A percentile compares a stretch with the other conserved stretches of the same genome.
Evolutionary conservation across 768 basidiomycete genomes (phyloP).

Genomic region (Vararia minispora): DNA sequence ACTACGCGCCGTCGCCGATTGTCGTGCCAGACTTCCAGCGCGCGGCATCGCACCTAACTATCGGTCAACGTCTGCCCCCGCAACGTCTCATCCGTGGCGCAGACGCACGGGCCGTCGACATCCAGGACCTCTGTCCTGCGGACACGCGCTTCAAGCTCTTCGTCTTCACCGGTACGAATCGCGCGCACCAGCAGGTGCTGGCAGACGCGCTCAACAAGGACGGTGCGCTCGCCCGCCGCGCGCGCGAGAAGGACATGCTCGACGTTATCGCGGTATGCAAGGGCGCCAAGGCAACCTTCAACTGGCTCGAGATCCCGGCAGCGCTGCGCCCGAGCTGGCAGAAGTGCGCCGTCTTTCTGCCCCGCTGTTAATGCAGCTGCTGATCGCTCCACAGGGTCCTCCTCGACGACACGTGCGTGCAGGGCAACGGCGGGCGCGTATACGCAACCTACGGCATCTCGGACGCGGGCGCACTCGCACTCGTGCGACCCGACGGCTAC

Average conservation of each 20-base stretch:
- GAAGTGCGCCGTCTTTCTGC: conserved; percentile 21
- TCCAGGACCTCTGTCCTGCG: conserved; percentile 38
- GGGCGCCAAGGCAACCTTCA: conserved; percentile 23
- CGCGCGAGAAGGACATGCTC: conserved; percentile 21
- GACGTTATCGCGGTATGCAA: conserved; percentile 19
- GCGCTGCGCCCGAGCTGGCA: conserved; percentile 30
- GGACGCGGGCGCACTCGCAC: conserved; percentile 34
- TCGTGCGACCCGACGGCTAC: conserved; percentile 58
- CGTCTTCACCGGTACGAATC: conserved; percentile 24
- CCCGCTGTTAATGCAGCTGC: background rate
- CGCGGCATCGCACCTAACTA: conserved; percentile 26
- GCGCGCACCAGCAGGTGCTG: conserved; percentile 16
- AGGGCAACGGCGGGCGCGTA: conserved; percentile 38
- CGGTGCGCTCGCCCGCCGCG: conserved; percentile 17
- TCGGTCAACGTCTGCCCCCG: conserved; percentile 42
- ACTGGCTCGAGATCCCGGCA: conserved; percentile 22
- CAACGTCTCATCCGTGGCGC: conserved; percentile 35
- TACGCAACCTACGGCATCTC: conserved; percentile 47
- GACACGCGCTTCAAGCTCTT: conserved; percentile 40
- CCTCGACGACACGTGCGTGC: conserved; percentile 42
- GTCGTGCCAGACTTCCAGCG: conserved; percentile 25
- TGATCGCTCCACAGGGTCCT: conserved; percentile 32
- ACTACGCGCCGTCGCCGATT: conserved; percentile 31
- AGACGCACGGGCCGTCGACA: conserved; percentile 33
- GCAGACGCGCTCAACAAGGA: conserved; percentile 19